Conservation (phyloP, 1,139 yeast species). For the Yamadazyma taylorii region DNA sequence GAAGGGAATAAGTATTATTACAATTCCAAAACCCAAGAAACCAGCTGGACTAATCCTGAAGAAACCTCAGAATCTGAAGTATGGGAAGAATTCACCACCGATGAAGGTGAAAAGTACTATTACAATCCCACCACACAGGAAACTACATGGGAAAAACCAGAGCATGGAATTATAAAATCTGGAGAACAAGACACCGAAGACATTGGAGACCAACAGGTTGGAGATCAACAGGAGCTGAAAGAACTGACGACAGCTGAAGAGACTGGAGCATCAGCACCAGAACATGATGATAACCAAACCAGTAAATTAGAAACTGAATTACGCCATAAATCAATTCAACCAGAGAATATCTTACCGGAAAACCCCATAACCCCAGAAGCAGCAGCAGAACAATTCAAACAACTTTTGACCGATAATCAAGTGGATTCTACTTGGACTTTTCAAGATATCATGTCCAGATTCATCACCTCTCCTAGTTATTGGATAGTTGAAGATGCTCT, state of each 20-base stretch:
- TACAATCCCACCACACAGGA: slow-evolving; percentile 64
- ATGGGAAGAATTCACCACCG: slow-evolving; percentile 71
- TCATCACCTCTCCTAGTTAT: slow-evolving; percentile 61
- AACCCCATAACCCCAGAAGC: slow-evolving; percentile 19
- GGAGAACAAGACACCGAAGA: slow-evolving; percentile 6
- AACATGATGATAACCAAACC: slow-evolving; percentile 3
- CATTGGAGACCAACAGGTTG: slow-evolving; percentile 8
- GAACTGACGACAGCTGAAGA: slow-evolving; percentile 9
- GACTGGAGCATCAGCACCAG: slow-evolving; percentile 5
- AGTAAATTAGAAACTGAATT: not conserved
- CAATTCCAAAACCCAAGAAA: slow-evolving; percentile 61
- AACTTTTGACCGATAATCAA: slow-evolving; percentile 49
- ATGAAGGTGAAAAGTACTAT: slow-evolving; percentile 73
- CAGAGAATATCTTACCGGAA: slow-evolving; percentile 5
- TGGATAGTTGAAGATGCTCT: slow-evolving; percentile 69
- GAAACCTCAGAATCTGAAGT: slow-evolving; percentile 32
- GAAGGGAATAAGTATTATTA: slow-evolving; percentile 74
- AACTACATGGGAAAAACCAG: slow-evolving; percentile 82
- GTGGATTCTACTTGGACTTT: slow-evolving; percentile 82
- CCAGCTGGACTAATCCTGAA: slow-evolving; percentile 83
- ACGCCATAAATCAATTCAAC: slow-evolving; percentile 11
- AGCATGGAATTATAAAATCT: slow-evolving; percentile 23
- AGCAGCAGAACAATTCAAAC: slow-evolving; percentile 48
- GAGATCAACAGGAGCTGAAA: too few relatives aligned
- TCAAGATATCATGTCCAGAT: slow-evolving; percentile 59